Percentiles rank a stretch among this genome's conserved stretches.
These are phyloP conservation scores for Solanum sparsipilum DNA, from an alignment of 257 asterid genomes.

Conservation along the genomic window DNA sequence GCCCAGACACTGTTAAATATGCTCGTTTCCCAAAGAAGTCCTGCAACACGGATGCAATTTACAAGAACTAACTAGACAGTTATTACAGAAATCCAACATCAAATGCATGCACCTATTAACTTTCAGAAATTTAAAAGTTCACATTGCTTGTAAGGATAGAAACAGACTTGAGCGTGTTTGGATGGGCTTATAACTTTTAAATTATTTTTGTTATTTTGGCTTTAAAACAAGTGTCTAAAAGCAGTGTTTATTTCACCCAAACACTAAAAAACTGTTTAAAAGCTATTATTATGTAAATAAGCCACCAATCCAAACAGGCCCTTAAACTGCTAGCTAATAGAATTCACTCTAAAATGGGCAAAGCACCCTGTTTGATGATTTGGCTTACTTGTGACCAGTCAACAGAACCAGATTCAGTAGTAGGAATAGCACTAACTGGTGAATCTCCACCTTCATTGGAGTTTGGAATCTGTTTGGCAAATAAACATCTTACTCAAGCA, in stretches of 20 bases:
- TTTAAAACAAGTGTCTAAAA: not conserved
- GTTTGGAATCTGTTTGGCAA: constrained; percentile 61
- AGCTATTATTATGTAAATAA: not conserved
- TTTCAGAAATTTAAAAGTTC: not conserved
- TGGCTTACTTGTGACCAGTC: constrained; percentile 89
- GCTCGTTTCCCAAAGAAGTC: constrained; percentile 97
- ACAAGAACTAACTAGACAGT: not conserved
- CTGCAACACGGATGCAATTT: constrained; percentile 31
- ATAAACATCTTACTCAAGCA: not conserved
- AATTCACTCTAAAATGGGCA: not conserved
- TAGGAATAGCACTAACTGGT: constrained; percentile 68
- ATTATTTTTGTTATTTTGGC: not conserved
- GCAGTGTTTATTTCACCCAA: not conserved
- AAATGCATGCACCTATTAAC: not conserved
- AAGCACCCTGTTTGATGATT: not conserved
- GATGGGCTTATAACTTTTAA: not conserved
- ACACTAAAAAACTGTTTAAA: not conserved
- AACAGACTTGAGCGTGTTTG: not conserved
- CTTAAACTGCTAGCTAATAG: not conserved
- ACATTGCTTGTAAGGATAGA: not conserved
- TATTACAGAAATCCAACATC: not conserved
- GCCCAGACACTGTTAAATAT: constrained; percentile 94
- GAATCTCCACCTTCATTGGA: constrained; percentile 47
- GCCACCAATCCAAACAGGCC: not conserved
- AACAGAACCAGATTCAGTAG: constrained; percentile 57